phyloP scores from a whole-genome alignment of 495 filamentous ascomycete species.

The Xeromyces bisporus region DNA sequence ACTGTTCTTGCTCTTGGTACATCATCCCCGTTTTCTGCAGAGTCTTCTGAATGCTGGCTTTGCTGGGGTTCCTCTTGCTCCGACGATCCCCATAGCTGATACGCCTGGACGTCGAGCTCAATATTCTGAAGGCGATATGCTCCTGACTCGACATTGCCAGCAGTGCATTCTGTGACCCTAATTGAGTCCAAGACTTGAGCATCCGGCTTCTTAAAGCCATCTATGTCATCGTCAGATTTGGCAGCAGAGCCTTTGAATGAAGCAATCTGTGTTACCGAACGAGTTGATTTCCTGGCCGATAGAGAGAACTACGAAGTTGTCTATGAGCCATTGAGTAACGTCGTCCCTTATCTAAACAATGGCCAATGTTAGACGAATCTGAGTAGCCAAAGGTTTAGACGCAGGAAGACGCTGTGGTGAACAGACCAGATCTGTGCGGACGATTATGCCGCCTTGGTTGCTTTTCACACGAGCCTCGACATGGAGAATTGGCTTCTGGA shows the following conservation, averaged over 20 bases:
- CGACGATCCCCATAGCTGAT: slow-evolving; percentile 5
- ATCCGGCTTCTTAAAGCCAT: slow-evolving; percentile 5
- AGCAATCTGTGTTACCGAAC: slow-evolving; percentile 4
- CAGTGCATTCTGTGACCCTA: slow-evolving; percentile 8
- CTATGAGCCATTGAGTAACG: slow-evolving; percentile 10
- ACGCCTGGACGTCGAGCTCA: slow-evolving; percentile 9
- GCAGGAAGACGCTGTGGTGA: not conserved
- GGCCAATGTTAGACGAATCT: not conserved
- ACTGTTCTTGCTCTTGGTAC: slow-evolving; percentile 12
- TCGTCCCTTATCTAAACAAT: slow-evolving; percentile 8
- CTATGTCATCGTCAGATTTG: slow-evolving; percentile 2
- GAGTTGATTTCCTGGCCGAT: slow-evolving; percentile 8
- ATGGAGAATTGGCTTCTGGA: slow-evolving; percentile 8
- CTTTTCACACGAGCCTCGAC: slow-evolving; percentile 10
- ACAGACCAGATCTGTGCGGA: slow-evolving; percentile 9
- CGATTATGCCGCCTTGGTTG: slow-evolving; percentile 6
- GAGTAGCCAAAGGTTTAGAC: not conserved
- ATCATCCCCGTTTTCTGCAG: slow-evolving; percentile 3
- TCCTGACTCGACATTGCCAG: slow-evolving; percentile 4
- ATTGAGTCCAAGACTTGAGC: slow-evolving; percentile 7
- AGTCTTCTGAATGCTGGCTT: slow-evolving; percentile 4
- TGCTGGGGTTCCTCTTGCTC: slow-evolving; percentile 5
- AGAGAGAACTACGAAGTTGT: slow-evolving; percentile 7
- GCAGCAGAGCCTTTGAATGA: not conserved
- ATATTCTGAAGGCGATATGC: slow-evolving; percentile 9